Percentiles rank a stretch among this genome's conserved stretches.
These are phyloP conservation scores for Metschnikowia proteae DNA, from an alignment of 805 yeast species.

Conservation along the genomic window DNA sequence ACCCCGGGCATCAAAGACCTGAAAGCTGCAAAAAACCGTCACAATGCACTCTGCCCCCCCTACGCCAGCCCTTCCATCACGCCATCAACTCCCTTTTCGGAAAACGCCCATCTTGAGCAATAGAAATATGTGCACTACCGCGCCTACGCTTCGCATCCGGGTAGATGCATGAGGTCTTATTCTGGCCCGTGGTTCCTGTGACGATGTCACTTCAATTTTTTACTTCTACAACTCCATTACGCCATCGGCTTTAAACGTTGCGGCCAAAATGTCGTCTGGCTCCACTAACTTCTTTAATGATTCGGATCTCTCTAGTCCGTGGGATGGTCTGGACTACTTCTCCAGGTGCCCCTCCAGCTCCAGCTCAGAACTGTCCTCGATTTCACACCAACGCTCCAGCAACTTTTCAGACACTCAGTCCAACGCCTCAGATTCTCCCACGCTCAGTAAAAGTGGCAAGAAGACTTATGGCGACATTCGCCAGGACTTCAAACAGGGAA, in stretches of 20 bases:
- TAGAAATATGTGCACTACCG: neutral
- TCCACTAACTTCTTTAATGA: neutral
- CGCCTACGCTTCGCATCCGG: neutral
- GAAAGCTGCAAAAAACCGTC: too few species aligned
- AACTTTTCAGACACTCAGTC: slow-evolving; percentile 10
- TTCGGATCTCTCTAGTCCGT: neutral
- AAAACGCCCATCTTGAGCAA: slow-evolving; percentile 5
- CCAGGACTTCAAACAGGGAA: slow-evolving; percentile 13
- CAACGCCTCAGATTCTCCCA: slow-evolving; percentile 2
- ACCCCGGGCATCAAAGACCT: too few species aligned
- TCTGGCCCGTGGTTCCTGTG: neutral
- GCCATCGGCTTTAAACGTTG: neutral
- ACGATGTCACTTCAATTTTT: neutral
- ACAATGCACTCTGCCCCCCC: too few species aligned
- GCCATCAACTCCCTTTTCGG: neutral
- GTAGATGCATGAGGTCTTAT: neutral
- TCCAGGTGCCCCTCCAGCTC: slow-evolving; percentile 7
- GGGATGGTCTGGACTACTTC: neutral
- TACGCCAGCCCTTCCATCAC: too few species aligned
- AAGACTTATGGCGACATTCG: slow-evolving; percentile 4
- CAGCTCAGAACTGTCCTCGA: slow-evolving; percentile 14
- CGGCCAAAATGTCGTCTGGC: slow-evolving; percentile 1
- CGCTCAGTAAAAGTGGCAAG: slow-evolving; percentile 3
- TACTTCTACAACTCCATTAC: neutral
- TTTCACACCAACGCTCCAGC: slow-evolving; percentile 8